These are phyloP conservation scores for Gnetum montanum DNA, from an alignment of 75 land plant species.

Conservation along the genomic window DNA sequence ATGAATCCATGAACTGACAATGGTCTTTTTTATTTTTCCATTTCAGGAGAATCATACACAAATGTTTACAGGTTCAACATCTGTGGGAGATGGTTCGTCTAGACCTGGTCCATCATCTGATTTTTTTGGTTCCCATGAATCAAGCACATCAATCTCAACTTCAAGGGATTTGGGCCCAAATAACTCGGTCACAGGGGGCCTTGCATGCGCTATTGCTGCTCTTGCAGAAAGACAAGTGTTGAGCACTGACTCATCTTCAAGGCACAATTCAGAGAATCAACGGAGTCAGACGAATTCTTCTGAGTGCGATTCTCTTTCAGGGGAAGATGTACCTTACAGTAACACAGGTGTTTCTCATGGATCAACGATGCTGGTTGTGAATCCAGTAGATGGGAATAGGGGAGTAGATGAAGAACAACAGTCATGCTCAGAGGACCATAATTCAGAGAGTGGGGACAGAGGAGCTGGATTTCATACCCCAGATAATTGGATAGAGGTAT, in stretches of 20 bases:
- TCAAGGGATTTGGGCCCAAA: not conserved
- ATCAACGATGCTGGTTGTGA: not conserved
- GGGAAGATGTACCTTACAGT: not conserved
- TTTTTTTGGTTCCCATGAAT: not conserved
- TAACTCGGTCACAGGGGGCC: conserved; percentile 56
- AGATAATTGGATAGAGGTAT: conserved; percentile 22
- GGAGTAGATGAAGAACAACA: conserved; percentile 3
- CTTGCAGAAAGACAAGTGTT: conserved; percentile 73
- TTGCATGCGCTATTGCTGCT: conserved; percentile 88
- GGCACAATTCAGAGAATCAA: not conserved
- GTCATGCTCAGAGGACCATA: conserved; percentile 6
- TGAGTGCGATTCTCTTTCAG: not conserved
- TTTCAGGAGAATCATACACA: conserved; percentile 27
- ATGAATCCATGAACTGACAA: no score
- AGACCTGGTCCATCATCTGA: conserved; percentile 5
- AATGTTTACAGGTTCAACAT: not conserved
- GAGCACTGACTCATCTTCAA: conserved; percentile 18
- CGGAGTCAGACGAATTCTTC: conserved; percentile 1
- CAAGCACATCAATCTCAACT: not conserved
- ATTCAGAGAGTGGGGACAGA: conserved; percentile 6
- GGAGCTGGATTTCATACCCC: conserved; percentile 11
- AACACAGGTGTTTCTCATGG: not conserved
- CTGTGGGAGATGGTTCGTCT: conserved; percentile 5
- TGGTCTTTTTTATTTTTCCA: not conserved
- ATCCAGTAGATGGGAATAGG: not conserved